These are phyloP conservation scores for Rosa hybrid DNA, from an alignment of 331 rosid genomes.

Conservation along the genomic window DNA sequence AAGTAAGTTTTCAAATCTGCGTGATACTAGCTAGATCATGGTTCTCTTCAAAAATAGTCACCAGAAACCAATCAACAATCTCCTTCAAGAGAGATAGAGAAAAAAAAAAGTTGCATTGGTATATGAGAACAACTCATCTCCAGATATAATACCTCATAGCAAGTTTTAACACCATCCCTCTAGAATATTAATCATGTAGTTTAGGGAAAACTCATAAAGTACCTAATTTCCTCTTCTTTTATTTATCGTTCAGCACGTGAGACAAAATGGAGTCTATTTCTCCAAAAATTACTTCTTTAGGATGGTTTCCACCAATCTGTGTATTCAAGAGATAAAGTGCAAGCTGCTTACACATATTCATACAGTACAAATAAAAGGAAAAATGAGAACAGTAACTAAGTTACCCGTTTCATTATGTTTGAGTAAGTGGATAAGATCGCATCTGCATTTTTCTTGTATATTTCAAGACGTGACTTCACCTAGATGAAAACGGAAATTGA, in stretches of 20 bases:
- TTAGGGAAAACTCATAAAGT: slow-evolving; percentile 12
- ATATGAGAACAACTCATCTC: background rate
- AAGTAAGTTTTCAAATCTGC: background rate
- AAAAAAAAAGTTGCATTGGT: no score
- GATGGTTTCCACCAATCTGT: slow-evolving; percentile 78
- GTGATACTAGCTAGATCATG: background rate
- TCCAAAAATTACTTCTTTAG: slow-evolving; percentile 67
- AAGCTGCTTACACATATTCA: slow-evolving; percentile 4
- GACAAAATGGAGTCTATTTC: slow-evolving; percentile 66
- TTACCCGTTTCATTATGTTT: slow-evolving; percentile 66
- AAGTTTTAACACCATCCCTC: background rate
- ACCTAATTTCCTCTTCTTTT: slow-evolving; percentile 42
- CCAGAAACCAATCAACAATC: background rate
- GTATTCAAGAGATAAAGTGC: slow-evolving; percentile 25
- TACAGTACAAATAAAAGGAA: slow-evolving; percentile 11
- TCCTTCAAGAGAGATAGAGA: background rate
- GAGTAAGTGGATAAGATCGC: slow-evolving; percentile 66
- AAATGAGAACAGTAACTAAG: slow-evolving; percentile 13
- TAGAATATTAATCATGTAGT: background rate
- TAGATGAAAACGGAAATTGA: slow-evolving; percentile 21
- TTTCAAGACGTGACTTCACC: slow-evolving; percentile 79
- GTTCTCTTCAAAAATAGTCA: background rate
- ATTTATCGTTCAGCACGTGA: slow-evolving; percentile 53
- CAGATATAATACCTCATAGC: background rate
- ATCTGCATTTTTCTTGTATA: slow-evolving; percentile 80